Base-by-base conservation (phyloP, 2,329 filamentous ascomycete genomes). In the Beauveria asiatica region DNA sequence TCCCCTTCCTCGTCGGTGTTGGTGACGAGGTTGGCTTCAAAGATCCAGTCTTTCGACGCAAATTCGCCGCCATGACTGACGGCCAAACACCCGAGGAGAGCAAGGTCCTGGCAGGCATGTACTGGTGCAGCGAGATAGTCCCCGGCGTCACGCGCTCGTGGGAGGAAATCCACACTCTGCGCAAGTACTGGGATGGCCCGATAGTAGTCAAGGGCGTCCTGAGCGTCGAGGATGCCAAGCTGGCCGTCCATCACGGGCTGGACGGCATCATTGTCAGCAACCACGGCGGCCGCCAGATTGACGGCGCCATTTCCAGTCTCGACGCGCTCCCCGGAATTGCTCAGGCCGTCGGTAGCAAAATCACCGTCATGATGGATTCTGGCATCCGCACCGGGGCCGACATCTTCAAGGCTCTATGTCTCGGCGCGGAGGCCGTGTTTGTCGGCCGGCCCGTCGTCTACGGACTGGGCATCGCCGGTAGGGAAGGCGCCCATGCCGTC, bases 21-120 rank as follows among this genome's bases (percentile, higher is more conserved):
- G 87, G 87, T 2, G 80, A 82, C 55, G 76, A 80, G 49, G 78
- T 86, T 2, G 87, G 86, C 1, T 85, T 90, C 64, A 78, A 78
- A 1, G 87, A 91, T 67, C 85, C 86, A 0, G 83, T 85, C 0
- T 90, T 88, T 69, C 76, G 81, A 17, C 71, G 73, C 33, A 80
- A 81, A 54, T 85, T 84, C 66, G 77, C 80, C 44, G 76, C 77
- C 63, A 73, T 75, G 51, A 72, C 70, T n/a, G 78, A 75, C 39
- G 79, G 77, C 0, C 73, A 71, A 2, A 70, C 70, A n/a, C 72
- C 74, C 45, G 78, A 83, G 67, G 76, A 81, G 8, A 78, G 80
- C 59, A 68, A 77, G 9, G 48, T 77, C 0, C 69, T 74, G n/a
- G 83, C 84, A 1, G 78, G 78, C 4, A 68, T 72, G 16, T 75